Evolutionary conservation across 2,329 filamentous ascomycete species (phyloP), one percentile per base, ranked within the genome.

Genomic region (Dothideomycetes sp.): DNA sequence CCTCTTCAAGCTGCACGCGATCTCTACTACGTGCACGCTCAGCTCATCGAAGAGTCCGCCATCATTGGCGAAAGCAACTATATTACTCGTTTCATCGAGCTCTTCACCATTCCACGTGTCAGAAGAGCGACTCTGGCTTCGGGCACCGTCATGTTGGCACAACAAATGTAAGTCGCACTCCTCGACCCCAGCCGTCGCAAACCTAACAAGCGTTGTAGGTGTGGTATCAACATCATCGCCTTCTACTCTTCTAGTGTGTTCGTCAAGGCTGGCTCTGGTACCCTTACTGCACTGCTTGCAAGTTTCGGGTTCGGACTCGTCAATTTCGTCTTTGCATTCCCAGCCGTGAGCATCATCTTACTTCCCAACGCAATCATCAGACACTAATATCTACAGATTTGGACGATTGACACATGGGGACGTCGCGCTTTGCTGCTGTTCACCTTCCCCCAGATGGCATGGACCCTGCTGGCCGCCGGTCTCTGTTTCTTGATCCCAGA

Each of bases 41-140:
- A 61, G 34, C 42, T 63, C 27, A 45, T 62, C 36, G 48, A 51
- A 12, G 48, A 59, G 30, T 49, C 53, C n/a, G 52, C 52, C 14
- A 39, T 62, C 17, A 53, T 38, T 33, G 43, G 49, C 24, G 52
- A 53, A 24, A 54, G 50, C 45, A 64, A 61, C 47, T 57, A 62
- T 46, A 52, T 64, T 41, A 59, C 52, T 1, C 56, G 62, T 30
- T 63, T 64, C 45, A 29, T 70, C 29, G 73, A 84, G 53, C 63
- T 81, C 1, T 81, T 85, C 52, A 81, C 76, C 9, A 71, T 85
- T 41, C 78, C 81, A 2, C 73, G 81, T 34, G 66, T 83, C 9
- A 73, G 79, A 11, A 72, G 80, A 31, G 86, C 86, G 3, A 88
- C 79, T 3, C 68, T 83, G 19, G 85, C 84, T 4, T 81, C 84